These are phyloP conservation scores for Aspergillus neotritici DNA, from an alignment of 2,329 filamentous ascomycete species.

Conservation along the genomic window DNA sequence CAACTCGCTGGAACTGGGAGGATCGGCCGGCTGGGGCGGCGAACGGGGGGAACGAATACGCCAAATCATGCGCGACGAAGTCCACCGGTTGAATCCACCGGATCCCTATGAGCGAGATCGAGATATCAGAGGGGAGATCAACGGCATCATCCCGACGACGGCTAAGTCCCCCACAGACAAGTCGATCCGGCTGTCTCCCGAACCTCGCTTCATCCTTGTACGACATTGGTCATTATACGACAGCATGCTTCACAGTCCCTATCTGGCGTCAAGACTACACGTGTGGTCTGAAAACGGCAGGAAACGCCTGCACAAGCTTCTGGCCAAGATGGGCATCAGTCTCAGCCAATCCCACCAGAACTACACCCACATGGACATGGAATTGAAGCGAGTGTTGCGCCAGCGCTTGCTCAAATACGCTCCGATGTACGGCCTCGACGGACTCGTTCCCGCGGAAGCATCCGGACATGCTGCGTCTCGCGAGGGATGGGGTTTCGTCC, in stretches of 20 bases:
- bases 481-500: conserved; percentile 94
- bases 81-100: conserved; percentile 83
- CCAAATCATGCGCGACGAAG: conserved; percentile 84
- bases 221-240: conserved; percentile 97
- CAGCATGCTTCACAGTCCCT: conserved; percentile 96
- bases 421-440: conserved; percentile 87
- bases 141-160: conserved; percentile 81
- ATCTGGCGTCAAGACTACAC: conserved; percentile 83
- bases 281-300: conserved; percentile 89
- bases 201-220: conserved; percentile 87
- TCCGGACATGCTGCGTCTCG: conserved; percentile 67
- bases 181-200: conserved; percentile 84
- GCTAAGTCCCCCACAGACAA: conserved; percentile 85
- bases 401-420: conserved; percentile 86
- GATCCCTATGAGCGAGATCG: conserved; percentile 54
- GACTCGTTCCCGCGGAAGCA: conserved; percentile 75
- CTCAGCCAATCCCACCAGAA: conserved; percentile 89
- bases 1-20: conserved; percentile 50
- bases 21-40: conserved; percentile 69
- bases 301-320: conserved; percentile 83
- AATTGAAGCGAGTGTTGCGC: conserved; percentile 80
- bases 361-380: conserved; percentile 98
- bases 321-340: conserved; percentile 97
- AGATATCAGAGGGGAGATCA: conserved; percentile 60
- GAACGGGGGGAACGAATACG: conserved; percentile 77